Evolutionary conservation across 768 basidiomycete genomes (phyloP).

Genomic region (Pisolithus albus): DNA sequence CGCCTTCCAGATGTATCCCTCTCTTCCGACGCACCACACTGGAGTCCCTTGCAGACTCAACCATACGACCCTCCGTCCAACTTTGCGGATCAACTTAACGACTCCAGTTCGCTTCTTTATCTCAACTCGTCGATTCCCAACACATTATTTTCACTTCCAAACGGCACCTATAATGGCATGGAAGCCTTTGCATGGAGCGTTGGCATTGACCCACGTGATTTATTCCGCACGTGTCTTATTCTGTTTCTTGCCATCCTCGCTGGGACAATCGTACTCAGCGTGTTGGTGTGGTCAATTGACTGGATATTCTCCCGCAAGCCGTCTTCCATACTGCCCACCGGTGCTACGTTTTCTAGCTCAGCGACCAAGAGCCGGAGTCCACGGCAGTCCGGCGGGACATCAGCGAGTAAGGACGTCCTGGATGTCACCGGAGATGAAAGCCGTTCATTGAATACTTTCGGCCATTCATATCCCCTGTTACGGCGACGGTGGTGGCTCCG

Average conservation of each 20-base stretch:
- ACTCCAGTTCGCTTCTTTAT: slow-evolving; percentile 69
- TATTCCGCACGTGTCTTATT: slow-evolving; percentile 75
- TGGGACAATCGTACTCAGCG: slow-evolving; percentile 60
- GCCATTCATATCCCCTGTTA: slow-evolving; percentile 17
- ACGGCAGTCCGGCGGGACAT: slow-evolving; percentile 30
- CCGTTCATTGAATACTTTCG: slow-evolving; percentile 22
- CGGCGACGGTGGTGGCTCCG: slow-evolving; percentile 31
- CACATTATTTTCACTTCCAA: slow-evolving; percentile 63
- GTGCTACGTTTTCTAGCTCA: slow-evolving; percentile 10
- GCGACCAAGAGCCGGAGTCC: slow-evolving; percentile 29
- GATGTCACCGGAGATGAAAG: slow-evolving; percentile 29
- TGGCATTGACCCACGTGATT: slow-evolving; percentile 74
- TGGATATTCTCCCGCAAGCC: slow-evolving; percentile 32
- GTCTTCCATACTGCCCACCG: slow-evolving; percentile 12
- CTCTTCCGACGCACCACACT: slow-evolving; percentile 47
- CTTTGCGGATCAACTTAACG: slow-evolving; percentile 68
- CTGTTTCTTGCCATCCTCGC: slow-evolving; percentile 78
- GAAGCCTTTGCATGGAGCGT: slow-evolving; percentile 78
- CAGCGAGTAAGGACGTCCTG: slow-evolving; percentile 44
- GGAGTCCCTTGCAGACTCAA: slow-evolving; percentile 57
- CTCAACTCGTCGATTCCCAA: slow-evolving; percentile 65
- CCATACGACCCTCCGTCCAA: slow-evolving; percentile 58
- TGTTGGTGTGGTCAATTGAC: slow-evolving; percentile 70
- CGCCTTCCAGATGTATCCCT: slow-evolving; percentile 62
- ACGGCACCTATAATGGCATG: slow-evolving; percentile 57